Conservation (phyloP, 2,329 filamentous ascomycete genomes). For the Rhynchosporium secalis region DNA sequence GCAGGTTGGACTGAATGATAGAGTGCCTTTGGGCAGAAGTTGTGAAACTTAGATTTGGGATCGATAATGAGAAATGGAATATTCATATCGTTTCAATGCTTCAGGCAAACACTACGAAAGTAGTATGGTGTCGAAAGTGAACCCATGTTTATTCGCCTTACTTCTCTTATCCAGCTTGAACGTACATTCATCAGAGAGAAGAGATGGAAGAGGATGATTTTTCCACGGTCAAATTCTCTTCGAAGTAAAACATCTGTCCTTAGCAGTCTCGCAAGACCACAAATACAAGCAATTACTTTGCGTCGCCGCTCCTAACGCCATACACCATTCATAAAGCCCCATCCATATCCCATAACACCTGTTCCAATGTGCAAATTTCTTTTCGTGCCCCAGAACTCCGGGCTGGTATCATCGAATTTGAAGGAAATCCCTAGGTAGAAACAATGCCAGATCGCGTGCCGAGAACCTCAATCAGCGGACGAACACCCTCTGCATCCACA, state of each 20-base stretch:
- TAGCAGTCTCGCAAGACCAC: not conserved
- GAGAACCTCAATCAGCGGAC: constrained; percentile 66
- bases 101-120: no score
- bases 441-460: not conserved
- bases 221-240: not conserved
- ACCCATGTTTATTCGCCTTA: no score
- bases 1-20: no score
- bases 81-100: no score
- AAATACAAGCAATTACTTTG: not conserved
- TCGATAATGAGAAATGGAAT: no score
- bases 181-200: not conserved
- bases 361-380: not conserved
- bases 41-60: no score
- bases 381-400: constrained; percentile 19
- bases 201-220: not conserved
- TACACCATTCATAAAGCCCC: not conserved
- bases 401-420: constrained; percentile 31
- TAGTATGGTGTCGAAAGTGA: no score
- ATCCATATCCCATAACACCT: constrained; percentile 10
- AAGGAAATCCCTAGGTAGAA: not conserved
- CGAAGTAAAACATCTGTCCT: not conserved
- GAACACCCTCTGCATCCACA: constrained; percentile 92
- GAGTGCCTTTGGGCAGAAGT: no score
- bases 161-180: no score
- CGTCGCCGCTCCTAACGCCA: not conserved